Evolutionary conservation across 2,329 filamentous ascomycete species (phyloP), one percentile per base, ranked within the genome.

Genomic region (Aspergillus spinulosporus): DNA sequence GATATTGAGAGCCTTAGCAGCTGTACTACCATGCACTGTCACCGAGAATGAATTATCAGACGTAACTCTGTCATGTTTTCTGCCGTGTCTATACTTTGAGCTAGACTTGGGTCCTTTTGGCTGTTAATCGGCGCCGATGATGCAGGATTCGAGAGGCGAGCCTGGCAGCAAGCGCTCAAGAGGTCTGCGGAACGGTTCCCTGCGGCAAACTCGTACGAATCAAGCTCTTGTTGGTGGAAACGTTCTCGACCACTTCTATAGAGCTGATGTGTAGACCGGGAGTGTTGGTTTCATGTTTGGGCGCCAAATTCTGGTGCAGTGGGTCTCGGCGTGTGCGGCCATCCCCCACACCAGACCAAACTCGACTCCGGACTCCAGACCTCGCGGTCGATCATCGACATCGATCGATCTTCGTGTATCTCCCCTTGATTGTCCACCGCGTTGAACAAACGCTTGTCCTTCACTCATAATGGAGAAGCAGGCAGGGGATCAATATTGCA

Each of bases 381-480:
- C 21, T 21, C 21, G 21, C 21, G 21, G 21, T 21, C 21, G 21
- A 21, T 21, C 21, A 21, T 21, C 21, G 21, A 21, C 21, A 21
- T n/a, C 40, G 9, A 29, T 49, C 34, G 26, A 49, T 50, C 53
- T n/a, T 46, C 43, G 7, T 42, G 14, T 43, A 34, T 14, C 36
- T 45, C 39, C 31, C 36, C 36, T 15, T 49, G 3, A 29, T 31
- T 45, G 42, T 51, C 47, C 49, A 52, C 49, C 49, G 37, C 49
- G n/a, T 14, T 39, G 12, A 49, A 49, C 29, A 5, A 42, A 8
- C 47, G 4, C 21, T 48, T 11, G 29, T 6, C 26, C 14, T 15
- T 6, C 21, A 6, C 6, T 40, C 52, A 47, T 21, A 5, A 63
- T 63, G 61, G 61, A 59, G 46, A 62, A 62, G 43, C 36, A 39